Conservation (phyloP, 176 grass and related monocot genomes). For the maize (Zea mays) region DNA sequence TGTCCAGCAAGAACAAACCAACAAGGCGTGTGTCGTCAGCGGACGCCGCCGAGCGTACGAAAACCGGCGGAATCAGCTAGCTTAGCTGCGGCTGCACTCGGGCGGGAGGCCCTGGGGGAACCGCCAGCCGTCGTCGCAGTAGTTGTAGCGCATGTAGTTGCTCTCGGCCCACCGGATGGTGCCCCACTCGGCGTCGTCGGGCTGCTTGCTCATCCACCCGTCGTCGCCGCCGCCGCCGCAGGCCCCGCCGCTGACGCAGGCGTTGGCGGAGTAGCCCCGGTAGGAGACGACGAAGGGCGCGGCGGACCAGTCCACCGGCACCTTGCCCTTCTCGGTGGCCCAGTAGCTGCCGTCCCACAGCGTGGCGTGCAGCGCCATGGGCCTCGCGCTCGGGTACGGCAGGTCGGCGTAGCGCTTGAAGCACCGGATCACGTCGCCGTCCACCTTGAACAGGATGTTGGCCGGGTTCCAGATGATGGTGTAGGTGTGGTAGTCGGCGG, state of each 20-base stretch:
- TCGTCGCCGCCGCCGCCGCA: constrained; percentile 28
- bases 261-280: constrained; percentile 45
- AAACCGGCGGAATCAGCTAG: not conserved
- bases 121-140: constrained; percentile 47
- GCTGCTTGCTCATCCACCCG: constrained; percentile 40
- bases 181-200: not conserved
- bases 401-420: constrained; percentile 72
- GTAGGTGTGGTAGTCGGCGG: constrained; percentile 54
- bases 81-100: constrained; percentile 37
- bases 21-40: too few relatives aligned
- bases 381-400: constrained; percentile 41
- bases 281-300: constrained; percentile 65
- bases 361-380: constrained; percentile 74
- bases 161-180: constrained; percentile 41
- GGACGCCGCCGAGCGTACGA: too few relatives aligned
- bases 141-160: constrained; percentile 45
- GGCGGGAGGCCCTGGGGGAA: constrained; percentile 47
- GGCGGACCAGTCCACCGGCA: constrained; percentile 60
- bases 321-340: constrained; percentile 64
- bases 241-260: constrained; percentile 37
- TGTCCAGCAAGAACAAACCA: too few relatives aligned
- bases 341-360: constrained; percentile 87
- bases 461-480: constrained; percentile 45
- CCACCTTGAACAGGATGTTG: constrained; percentile 62
- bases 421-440: constrained; percentile 28